Conservation (phyloP, 1,139 yeast genomes). For the Yamadazyma blattariae region DNA sequence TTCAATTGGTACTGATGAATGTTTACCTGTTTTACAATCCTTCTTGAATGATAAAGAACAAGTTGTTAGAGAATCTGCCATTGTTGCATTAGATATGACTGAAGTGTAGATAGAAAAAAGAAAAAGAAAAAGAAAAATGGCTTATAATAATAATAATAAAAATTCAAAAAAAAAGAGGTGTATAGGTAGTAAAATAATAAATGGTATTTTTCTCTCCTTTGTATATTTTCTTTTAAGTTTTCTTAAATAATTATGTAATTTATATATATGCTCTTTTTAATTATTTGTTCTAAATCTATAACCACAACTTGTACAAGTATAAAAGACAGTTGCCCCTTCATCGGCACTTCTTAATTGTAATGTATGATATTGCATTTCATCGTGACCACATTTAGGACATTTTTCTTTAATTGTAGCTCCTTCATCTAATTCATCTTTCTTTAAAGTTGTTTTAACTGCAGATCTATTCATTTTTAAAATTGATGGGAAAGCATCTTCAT, state of each 20-base stretch:
- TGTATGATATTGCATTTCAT: slow-evolving; percentile 97
- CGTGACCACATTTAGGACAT: slow-evolving; percentile 97
- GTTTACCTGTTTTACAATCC: slow-evolving; percentile 78
- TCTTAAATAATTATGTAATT: too few species aligned
- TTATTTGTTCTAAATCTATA: slow-evolving; percentile 93
- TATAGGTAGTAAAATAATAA: too few species aligned
- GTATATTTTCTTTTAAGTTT: too few species aligned
- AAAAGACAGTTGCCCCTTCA: slow-evolving; percentile 96
- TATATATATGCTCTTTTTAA: slow-evolving; percentile 20
- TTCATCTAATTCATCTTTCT: slow-evolving; percentile 77
- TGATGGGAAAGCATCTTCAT: slow-evolving; percentile 93
- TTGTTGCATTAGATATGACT: slow-evolving; percentile 97
- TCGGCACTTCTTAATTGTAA: slow-evolving; percentile 96
- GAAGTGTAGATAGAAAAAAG: slow-evolving; percentile 65
- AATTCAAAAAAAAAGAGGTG: too few species aligned
- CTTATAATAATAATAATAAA: too few species aligned
- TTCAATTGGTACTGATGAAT: slow-evolving; percentile 95
- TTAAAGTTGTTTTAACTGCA: slow-evolving; percentile 81
- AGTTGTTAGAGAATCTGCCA: slow-evolving; percentile 94
- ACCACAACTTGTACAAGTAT: slow-evolving; percentile 91
- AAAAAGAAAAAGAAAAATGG: too few species aligned
- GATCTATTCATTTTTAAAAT: slow-evolving; percentile 76
- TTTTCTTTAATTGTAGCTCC: slow-evolving; percentile 96
- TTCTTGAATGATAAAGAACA: slow-evolving; percentile 78
- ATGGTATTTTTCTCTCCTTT: too few species aligned